Base-by-base conservation (phyloP, 768 basidiomycete genomes). In the Phaffia tasmanica region DNA sequence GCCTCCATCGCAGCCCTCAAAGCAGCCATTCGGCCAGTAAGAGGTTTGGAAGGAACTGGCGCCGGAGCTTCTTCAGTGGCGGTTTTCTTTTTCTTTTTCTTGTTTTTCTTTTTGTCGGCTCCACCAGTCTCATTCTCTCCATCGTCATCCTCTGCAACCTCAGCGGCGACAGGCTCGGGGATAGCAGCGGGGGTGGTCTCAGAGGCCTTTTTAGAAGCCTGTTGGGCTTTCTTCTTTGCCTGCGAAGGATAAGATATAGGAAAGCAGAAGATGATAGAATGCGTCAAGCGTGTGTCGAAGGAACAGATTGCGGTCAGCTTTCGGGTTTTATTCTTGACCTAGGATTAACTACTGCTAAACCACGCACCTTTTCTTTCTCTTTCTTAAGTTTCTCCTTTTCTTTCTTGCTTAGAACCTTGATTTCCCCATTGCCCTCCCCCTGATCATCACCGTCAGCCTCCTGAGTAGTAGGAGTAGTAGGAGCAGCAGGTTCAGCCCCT, bases 301-400 rank as follows among this genome's bases (percentile, higher is more conserved):
- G 60, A 68, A 58, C 25, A 9, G 3, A 21, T 35, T 56, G 51
- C 18, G 9, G 50, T 8, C 18, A 60, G n/a, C n/a, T 57, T 64
- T 56, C 50, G 64, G 62, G 4, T 11, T 42, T 42, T 42, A 11
- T 42, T 11, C 35, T 42, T 42, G 35, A 42, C 35, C 6, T 4
- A 5, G 6, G 35, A 42, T 42, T 4, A 11, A 11, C 11, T 11
- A 42, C 25, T 46, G 42, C 16, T 29, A 21, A 30, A 46, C 35
- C 42, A 57, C 62, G 50, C 47, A 86, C 91, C 86, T 95, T 95
- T 79, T 95, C 92, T 61, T 85, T 84, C 78, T 97, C 93, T 79
- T 97, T 98, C 83, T 98, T 97, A 69, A 94, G 79, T 75, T 86
- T 75, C 76, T 97, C 93, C 79, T 97, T 97, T 81, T 98, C 89